Conservation (phyloP, 805 yeast genomes). For the Kazachstania viticola region DNA sequence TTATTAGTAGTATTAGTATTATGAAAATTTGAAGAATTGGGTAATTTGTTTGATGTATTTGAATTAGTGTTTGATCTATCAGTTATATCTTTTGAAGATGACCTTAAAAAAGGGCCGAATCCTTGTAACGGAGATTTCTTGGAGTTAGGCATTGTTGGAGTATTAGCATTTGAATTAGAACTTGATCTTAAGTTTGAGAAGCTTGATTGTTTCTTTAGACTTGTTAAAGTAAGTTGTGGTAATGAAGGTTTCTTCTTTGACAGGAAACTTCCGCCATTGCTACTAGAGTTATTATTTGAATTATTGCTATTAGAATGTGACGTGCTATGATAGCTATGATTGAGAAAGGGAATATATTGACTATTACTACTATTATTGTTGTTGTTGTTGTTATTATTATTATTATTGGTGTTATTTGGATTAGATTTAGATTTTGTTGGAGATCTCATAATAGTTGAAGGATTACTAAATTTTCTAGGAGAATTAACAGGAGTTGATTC, state of each 20-base stretch:
- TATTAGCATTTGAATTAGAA: conserved; percentile 6
- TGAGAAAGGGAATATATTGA: too few species aligned
- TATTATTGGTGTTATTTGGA: background rate
- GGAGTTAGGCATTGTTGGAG: conserved; percentile 14
- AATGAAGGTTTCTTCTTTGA: conserved; percentile 21
- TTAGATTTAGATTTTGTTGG: background rate
- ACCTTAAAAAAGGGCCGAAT: conserved; percentile 23
- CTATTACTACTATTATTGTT: background rate
- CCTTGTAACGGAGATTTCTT: conserved; percentile 26
- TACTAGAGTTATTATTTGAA: background rate
- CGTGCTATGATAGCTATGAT: too few species aligned
- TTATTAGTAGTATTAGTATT: background rate
- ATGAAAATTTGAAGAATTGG: too few species aligned
- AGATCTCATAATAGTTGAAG: background rate
- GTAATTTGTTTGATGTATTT: conserved; percentile 11
- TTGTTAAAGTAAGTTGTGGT: conserved; percentile 21
- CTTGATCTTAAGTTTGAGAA: too few species aligned
- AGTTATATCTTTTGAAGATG: conserved; percentile 17
- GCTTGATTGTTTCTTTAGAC: conserved; percentile 18
- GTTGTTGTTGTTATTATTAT: background rate
- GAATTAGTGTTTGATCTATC: conserved; percentile 6
- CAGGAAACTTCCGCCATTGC: conserved; percentile 9
- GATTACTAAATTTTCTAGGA: conserved; percentile 9
- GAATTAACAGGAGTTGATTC: conserved; percentile 17
- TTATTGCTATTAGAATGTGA: background rate